A percentile compares a stretch with the other conserved stretches of the same genome.
Evolutionary conservation across 768 basidiomycete species (phyloP).

Genomic region (Saitozyma sp.): DNA sequence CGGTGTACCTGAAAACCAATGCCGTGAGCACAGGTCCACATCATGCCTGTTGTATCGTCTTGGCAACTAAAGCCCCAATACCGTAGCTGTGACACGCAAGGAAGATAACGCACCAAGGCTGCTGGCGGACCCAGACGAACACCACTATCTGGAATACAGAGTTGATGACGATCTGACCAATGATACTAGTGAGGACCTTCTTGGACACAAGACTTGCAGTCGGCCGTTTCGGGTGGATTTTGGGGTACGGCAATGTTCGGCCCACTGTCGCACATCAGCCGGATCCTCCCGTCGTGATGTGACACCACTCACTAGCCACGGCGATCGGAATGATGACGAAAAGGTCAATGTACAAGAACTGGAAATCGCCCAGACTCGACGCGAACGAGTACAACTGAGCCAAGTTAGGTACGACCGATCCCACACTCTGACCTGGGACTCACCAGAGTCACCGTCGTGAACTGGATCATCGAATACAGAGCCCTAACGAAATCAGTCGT

Average conservation of each 20-base stretch:
- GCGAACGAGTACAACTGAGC: constrained; percentile 81
- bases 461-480: constrained; percentile 95
- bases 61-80: not conserved
- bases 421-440: too few relatives aligned
- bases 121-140: constrained; percentile 82
- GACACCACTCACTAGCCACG: constrained; percentile 73
- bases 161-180: constrained; percentile 88
- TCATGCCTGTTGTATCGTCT: not conserved
- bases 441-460: constrained; percentile 86
- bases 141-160: constrained; percentile 79
- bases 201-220: constrained; percentile 94
- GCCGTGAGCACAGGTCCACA: too few relatives aligned
- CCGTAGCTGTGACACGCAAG: too few relatives aligned
- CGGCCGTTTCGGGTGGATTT: constrained; percentile 83
- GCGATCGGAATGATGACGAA: constrained; percentile 98
- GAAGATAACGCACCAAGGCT: constrained; percentile 67
- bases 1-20: constrained; percentile 66
- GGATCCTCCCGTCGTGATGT: not conserved
- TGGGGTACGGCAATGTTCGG: constrained; percentile 82
- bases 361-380: constrained; percentile 92
- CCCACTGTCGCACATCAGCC: constrained; percentile 68
- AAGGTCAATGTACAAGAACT: constrained; percentile 98
- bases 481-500: constrained; percentile 63
- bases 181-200: constrained; percentile 87
- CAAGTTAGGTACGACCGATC: constrained; percentile 4